Evolutionary conservation across 192 early-diverging fungal genomes (phyloP), one percentile per base, ranked within the genome.

Genomic region (Coemansia sp.): DNA sequence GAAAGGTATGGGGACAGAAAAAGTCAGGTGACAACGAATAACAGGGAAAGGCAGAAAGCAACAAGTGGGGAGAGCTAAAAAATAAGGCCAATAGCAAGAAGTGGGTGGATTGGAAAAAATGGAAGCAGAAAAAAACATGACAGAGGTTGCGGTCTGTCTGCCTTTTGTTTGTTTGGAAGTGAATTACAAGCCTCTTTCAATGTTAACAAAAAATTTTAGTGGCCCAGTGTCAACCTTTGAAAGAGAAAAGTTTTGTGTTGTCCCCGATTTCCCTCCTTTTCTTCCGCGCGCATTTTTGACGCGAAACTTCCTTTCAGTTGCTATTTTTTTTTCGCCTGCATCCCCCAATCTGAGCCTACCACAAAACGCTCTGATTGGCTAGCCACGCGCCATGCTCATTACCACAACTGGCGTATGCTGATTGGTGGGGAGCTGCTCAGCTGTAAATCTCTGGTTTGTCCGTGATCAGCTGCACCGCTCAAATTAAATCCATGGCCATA

Each of bases 11-110:
- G 48, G 48, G 23, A 26, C 48, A 23, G 15, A 57, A 53, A 57
- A 57, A 57, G 31, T 57, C 55, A 57, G 55, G 31, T 57, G 55
- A 57, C 16, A 34, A 15, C 10, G 29, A 34, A n/a, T 3, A 57
- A 57, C 12, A 3, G n/a, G n/a, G n/a, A 9, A 49, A 7, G 18
- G 20, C 12, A n/a, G n/a, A 49, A 49, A 49, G 20, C 23, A 49
- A n/a, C 48, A 23, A 49, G 20, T 23, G 48, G 23, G 23, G 26
- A 15, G 26, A 57, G 26, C 51, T 34, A 30, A n/a, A 20, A 52
- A 29, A 16, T 18, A 43, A 43, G 18, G 34, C 34, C 46, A 48
- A 23, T 48, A 16, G 15, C 10, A 52, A 52, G 20, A 29, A 23
- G 12, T 26, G 31, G 55, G 31, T 33, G 4, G 55, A 57, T n/a